Conservation (phyloP, 352 stramenopile genomes). For the Thalassiosira pacifica region DNA sequence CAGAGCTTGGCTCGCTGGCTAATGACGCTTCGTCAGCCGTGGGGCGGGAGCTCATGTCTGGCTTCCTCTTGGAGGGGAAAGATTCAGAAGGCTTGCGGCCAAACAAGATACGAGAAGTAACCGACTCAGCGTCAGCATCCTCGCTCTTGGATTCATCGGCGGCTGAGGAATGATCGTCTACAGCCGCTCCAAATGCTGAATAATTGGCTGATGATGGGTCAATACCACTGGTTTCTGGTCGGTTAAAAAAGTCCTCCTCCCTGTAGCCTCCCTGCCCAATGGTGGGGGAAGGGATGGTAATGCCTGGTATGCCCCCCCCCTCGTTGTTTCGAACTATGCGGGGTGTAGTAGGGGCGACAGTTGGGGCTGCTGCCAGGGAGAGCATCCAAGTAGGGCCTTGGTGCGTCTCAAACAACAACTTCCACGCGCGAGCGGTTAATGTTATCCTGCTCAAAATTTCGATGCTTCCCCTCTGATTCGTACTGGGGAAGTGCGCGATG, state of each 20-base stretch:
- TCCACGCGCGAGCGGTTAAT: background rate
- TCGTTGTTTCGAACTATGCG: background rate
- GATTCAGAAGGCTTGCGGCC: no score
- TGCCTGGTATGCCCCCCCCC: background rate
- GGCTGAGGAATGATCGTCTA: background rate
- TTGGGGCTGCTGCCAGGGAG: no score
- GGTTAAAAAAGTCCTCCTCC: background rate
- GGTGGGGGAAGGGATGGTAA: background rate
- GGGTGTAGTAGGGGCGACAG: no score
- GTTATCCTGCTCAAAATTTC: background rate
- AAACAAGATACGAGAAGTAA: no score
- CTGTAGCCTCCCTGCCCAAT: constrained; percentile 1
- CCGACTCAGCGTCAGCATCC: no score
- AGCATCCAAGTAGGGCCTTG: background rate
- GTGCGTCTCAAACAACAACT: background rate
- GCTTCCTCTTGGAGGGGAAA: no score
- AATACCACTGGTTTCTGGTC: background rate
- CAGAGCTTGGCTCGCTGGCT: no score
- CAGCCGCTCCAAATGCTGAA: no score
- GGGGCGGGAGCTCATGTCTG: no score
- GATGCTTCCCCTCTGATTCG: background rate
- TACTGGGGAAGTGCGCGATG: background rate
- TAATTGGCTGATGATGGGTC: background rate
- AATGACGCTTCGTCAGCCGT: no score
- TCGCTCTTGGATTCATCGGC: background rate